Evolutionary conservation across 495 filamentous ascomycete genomes (phyloP), one percentile per base, ranked within the genome.

Genomic region (Pyrenopolyporus hunteri): DNA sequence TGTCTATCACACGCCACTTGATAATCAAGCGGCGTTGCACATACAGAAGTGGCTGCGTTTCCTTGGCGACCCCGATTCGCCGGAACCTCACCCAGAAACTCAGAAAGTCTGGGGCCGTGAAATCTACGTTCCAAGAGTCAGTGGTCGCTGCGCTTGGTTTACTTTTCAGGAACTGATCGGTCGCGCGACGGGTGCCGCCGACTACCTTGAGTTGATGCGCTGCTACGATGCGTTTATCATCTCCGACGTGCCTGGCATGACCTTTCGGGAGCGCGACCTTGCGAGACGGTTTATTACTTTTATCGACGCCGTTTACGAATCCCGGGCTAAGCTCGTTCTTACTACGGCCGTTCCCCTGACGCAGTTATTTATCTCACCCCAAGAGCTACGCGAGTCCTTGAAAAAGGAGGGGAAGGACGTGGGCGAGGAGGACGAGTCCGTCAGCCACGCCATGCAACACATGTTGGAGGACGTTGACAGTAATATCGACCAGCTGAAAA

Each of bases 221-320:
- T 87, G 88, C 53, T 98, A 98, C 73, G 87, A 94, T 45, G 87
- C 92, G 0, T 98, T 98, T 65, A 85, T 98, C 60, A 80, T 98
- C 25, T 95, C 91, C 1, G 89, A 92, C 31, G 86, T 98, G 0
- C 95, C 94, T 0, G 89, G 89, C 4, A 98, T 98, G 94, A 93
- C 85, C 11, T 83, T 89, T 55, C 83, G 82, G 23, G 82, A 90
- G 68, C 84, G 94, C n/a, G 94, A 98, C 78, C 80, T 95, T 9
- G 94, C 95, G 1, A 77, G 94, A 37, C 78, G 94, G 14, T 98
- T 98, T 72, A 98, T 98, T 63, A 98, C 94, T 0, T 97, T 98
- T 64, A 89, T 98, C 46, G 94, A 98, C 73, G 93, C 94, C 7
- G 87, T 94, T 25, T 98, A 98, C 75, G 94, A 81, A 71, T 80